Evolutionary conservation across 1,139 yeast species (phyloP).

Genomic region (Debaryomycetaceae sp.): DNA sequence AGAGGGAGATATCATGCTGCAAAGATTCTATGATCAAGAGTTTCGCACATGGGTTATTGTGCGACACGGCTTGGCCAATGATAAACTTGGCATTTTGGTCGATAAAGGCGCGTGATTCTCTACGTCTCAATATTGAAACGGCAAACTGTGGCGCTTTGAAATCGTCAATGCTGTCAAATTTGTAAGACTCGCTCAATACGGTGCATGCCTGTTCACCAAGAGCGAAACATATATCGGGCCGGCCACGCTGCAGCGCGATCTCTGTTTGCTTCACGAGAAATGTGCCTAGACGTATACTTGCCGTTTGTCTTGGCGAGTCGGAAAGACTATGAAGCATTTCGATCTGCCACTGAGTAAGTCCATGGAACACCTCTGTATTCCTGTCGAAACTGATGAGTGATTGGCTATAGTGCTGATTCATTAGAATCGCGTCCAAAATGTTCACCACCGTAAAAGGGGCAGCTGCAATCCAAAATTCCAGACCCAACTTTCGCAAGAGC

Average conservation of each 20-base stretch:
- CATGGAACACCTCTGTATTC: constrained; percentile 6
- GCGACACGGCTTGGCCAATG: constrained; percentile 13
- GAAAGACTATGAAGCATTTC: constrained; percentile 23
- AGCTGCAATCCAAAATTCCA: constrained; percentile 40
- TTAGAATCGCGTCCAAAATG: constrained; percentile 42
- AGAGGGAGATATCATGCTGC: constrained; percentile 43
- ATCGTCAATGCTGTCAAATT: constrained; percentile 6
- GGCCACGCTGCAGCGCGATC: constrained; percentile 1
- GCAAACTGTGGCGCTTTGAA: constrained; percentile 10
- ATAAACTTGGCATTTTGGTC: constrained; percentile 19
- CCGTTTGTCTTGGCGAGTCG: constrained; percentile 29
- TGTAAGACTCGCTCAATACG: constrained; percentile 9
- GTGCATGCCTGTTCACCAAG: constrained; percentile 4
- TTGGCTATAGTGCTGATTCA: constrained; percentile 24
- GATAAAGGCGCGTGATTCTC: constrained; percentile 26
- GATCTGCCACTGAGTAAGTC: constrained; percentile 33
- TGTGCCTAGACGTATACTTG: constrained; percentile 28
- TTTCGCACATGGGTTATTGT: constrained; percentile 11
- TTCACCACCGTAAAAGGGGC: constrained; percentile 42
- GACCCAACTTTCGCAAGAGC: constrained; percentile 27
- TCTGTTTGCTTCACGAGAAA: constrained; percentile 18
- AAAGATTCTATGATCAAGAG: constrained; percentile 37
- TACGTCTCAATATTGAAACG: constrained; percentile 14
- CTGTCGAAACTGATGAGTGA: constrained; percentile 6
- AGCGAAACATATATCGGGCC: constrained; percentile 5